Conservation (phyloP, 305 asterid genomes). For the Striga hermonthica region DNA sequence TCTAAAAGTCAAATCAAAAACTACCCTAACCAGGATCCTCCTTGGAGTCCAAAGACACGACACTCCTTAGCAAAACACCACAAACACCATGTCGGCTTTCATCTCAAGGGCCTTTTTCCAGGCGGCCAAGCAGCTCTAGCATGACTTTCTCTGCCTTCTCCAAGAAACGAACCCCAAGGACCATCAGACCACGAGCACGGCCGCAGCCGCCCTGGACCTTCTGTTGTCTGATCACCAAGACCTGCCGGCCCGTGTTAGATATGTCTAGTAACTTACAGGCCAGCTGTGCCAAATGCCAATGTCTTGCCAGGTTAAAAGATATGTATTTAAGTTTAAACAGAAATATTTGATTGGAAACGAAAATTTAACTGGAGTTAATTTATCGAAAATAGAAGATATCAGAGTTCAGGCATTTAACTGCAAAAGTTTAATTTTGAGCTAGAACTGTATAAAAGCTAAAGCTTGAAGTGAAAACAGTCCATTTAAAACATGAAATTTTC, state of each 20-base stretch:
- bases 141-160: constrained; percentile 35
- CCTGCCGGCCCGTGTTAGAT: constrained; percentile 32
- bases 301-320: too few relatives aligned
- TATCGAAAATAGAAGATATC: too few relatives aligned
- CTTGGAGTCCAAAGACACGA: constrained; percentile 23
- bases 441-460: too few relatives aligned
- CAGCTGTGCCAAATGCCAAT: too few relatives aligned
- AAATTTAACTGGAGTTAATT: too few relatives aligned
- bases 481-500: too few relatives aligned
- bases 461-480: too few relatives aligned
- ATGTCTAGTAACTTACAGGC: too few relatives aligned
- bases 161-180: constrained; percentile 36
- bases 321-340: too few relatives aligned
- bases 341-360: too few relatives aligned
- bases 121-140: constrained; percentile 44
- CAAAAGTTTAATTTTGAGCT: too few relatives aligned
- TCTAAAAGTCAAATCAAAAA: background rate
- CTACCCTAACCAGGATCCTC: constrained; percentile 25
- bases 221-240: constrained; percentile 32
- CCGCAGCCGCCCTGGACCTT: constrained; percentile 45
- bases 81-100: constrained; percentile 27
- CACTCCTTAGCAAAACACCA: background rate
- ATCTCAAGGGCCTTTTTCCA: constrained; percentile 38
- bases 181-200: constrained; percentile 42
- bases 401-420: too few relatives aligned